Evolutionary conservation across 495 filamentous ascomycete genomes (phyloP).

Genomic region (Aspergillus affinis): DNA sequence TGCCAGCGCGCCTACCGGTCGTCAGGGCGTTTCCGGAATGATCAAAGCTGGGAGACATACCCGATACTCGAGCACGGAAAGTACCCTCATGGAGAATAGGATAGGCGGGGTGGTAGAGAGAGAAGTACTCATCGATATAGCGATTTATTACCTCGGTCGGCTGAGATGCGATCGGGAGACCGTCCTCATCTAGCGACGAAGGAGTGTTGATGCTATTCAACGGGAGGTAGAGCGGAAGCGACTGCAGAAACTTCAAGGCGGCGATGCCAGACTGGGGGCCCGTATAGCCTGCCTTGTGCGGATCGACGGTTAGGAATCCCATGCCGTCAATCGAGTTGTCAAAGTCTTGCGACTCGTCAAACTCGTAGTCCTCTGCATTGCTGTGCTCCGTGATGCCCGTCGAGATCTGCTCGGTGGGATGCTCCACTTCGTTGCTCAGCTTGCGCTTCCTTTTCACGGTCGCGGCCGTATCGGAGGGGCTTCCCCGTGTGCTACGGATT

Average conservation of each 20-base stretch:
- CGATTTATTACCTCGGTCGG: slow-evolving; percentile 2
- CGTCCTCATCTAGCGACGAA: slow-evolving; percentile 21
- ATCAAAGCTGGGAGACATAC: background rate
- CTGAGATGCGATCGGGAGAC: slow-evolving; percentile 3
- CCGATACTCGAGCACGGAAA: slow-evolving; percentile 22
- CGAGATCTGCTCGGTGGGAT: slow-evolving; percentile 21
- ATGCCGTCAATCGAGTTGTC: slow-evolving; percentile 24
- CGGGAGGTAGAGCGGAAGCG: slow-evolving; percentile 20
- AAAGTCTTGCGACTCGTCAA: slow-evolving; percentile 25
- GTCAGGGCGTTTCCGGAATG: background rate
- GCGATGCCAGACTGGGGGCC: slow-evolving; percentile 23
- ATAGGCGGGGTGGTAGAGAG: slow-evolving; percentile 20
- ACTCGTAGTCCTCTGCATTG: slow-evolving; percentile 25
- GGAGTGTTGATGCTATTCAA: slow-evolving; percentile 17
- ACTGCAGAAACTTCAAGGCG: slow-evolving; percentile 23
- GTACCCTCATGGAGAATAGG: slow-evolving; percentile 23
- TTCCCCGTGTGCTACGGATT: slow-evolving; percentile 10
- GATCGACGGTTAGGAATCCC: slow-evolving; percentile 20
- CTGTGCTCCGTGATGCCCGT: slow-evolving; percentile 19
- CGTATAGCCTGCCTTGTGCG: slow-evolving; percentile 23
- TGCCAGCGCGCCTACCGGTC: slow-evolving; percentile 14
- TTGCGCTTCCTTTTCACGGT: background rate
- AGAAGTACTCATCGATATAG: slow-evolving; percentile 22
- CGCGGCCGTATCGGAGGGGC: background rate
- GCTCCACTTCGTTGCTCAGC: slow-evolving; percentile 11